phyloP scores from a whole-genome alignment of 805 yeast genomes.

The Metschnikowia cerradonensis region DNA sequence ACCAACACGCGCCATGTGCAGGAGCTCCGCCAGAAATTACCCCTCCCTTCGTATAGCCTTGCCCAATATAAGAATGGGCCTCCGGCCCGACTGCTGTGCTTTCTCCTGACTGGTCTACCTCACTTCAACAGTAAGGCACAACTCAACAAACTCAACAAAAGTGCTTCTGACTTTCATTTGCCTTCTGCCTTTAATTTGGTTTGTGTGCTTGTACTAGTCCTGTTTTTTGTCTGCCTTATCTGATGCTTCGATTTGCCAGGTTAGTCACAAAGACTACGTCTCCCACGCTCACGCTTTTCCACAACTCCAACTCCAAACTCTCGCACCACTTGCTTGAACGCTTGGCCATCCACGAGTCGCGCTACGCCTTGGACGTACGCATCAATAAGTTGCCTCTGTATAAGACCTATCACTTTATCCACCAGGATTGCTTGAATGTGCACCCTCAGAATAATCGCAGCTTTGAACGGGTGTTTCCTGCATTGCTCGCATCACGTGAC shows the following conservation, averaged over 20 bases:
- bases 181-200: too few relatives aligned
- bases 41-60: conserved; percentile 15
- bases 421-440: conserved; percentile 19
- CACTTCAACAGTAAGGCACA: not conserved
- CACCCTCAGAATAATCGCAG: conserved; percentile 20
- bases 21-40: conserved; percentile 12
- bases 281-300: conserved; percentile 27
- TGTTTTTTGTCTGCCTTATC: not conserved
- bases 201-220: too few relatives aligned
- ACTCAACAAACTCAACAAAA: too few relatives aligned
- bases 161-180: too few relatives aligned
- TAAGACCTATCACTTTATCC: conserved; percentile 17
- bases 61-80: not conserved
- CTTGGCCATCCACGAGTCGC: conserved; percentile 18
- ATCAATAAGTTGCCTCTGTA: conserved; percentile 19
- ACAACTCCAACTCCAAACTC: conserved; percentile 24
- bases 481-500: conserved; percentile 15
- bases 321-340: conserved; percentile 26
- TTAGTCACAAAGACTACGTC: conserved; percentile 12
- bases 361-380: conserved; percentile 20
- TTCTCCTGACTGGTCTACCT: too few relatives aligned
- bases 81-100: not conserved
- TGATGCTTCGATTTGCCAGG: conserved; percentile 17
- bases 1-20: conserved; percentile 8
- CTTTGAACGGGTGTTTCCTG: conserved; percentile 19